Conservation (phyloP, 2,329 filamentous ascomycete species). For the Fusarium annulatum region DNA sequence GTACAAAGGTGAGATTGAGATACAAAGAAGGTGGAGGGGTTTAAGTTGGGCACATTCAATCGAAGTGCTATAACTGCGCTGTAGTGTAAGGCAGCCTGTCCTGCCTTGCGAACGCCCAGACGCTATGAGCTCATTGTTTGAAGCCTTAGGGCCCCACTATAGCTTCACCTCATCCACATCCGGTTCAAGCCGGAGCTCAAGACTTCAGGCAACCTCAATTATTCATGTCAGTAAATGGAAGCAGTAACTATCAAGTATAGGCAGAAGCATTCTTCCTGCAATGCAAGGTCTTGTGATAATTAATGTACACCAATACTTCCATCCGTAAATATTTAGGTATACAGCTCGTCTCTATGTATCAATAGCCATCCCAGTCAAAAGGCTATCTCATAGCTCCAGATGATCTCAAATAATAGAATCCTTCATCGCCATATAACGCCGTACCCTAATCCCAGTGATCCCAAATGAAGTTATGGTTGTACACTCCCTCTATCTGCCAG, state of each 20-base stretch:
- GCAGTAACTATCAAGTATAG: neutral
- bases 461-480: slow-evolving; percentile 16
- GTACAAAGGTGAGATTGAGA: neutral
- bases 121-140: slow-evolving; percentile 40
- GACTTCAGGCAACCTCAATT: slow-evolving; percentile 11
- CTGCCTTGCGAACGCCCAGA: slow-evolving; percentile 21
- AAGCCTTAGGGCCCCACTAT: slow-evolving; percentile 28
- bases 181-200: slow-evolving; percentile 12
- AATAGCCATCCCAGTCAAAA: slow-evolving; percentile 13
- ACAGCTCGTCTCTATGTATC: slow-evolving; percentile 20
- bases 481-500: slow-evolving; percentile 23
- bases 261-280: neutral
- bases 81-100: neutral
- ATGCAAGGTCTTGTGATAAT: neutral
- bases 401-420: slow-evolving; percentile 43
- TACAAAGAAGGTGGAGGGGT: slow-evolving; percentile 3
- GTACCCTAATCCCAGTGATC: slow-evolving; percentile 40
- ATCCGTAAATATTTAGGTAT: slow-evolving; percentile 4
- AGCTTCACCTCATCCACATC: slow-evolving; percentile 29
- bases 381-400: slow-evolving; percentile 49
- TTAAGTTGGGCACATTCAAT: neutral
- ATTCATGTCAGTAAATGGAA: neutral
- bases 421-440: slow-evolving; percentile 54
- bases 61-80: neutral
- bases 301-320: neutral